Base-by-base conservation (phyloP, 306 rosid species). In the Delonix regia region DNA sequence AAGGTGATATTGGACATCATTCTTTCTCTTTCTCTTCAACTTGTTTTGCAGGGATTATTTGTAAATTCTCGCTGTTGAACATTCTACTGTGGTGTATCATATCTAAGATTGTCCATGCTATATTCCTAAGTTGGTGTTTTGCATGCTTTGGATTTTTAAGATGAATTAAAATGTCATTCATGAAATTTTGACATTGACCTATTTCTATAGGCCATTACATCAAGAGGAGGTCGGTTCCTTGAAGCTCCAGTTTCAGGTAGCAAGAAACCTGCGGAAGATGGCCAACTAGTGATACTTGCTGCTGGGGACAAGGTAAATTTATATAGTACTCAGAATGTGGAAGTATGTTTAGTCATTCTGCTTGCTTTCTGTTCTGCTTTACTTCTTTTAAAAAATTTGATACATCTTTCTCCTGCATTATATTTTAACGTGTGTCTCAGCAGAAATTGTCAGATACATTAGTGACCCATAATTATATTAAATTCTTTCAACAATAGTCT, bases 241-340 rank as follows among this genome's bases (percentile, higher is more conserved):
- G 94, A 94, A 84, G 98, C 94, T 67, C 98, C 98, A 75, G 98
- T 94, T 85, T 94, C 98, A 34, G 98, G 98, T 71, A 90, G 97
- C 90, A 94, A 94, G 90, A 94, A 94, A 86, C 98, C 98, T 2
- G 98, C 98, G 63, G 98, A 94, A 90, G 98, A 94, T 80, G 98
- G 98, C 68, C 98, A 94, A 56, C 84, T 94, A 22, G 83, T 94
- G 27, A 87, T 94, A 81, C 97, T 94, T 53, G 86, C 97, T 47
- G 98, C 98, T 34, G 98, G 98, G 24, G 84, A 88, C 77, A 80
- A 92, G 97, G 93, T 90, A 82, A 76, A 21, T 69, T 67, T 44
- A 27, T 56, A 69, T 60, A 28, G 22, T 68, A 67, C 45, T 44
- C 28, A 2, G 8, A 19, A 27, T 68, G 48, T 28, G 8, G 80